Evolutionary conservation across 257 asterid species (phyloP).

Genomic region (Anisodus tanguticus): DNA sequence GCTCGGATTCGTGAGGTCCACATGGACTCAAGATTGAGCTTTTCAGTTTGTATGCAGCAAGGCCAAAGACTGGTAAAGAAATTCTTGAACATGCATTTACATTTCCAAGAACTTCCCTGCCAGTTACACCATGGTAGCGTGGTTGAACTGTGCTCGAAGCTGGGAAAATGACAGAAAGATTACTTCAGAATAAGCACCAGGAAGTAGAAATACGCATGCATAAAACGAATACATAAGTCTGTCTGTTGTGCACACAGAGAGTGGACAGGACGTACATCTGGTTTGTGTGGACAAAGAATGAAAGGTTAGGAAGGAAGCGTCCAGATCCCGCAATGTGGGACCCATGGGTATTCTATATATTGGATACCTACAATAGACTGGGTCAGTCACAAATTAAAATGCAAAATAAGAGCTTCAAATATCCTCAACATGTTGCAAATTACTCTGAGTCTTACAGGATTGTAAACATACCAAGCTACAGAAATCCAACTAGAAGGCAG

Average conservation of each 20-base stretch:
- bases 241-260: constrained; percentile 12
- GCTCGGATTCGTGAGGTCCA: constrained; percentile 66
- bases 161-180: constrained; percentile 39
- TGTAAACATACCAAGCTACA: constrained; percentile 75
- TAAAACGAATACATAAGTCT: neutral
- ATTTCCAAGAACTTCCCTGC: constrained; percentile 39
- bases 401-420: constrained; percentile 25
- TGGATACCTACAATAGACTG: constrained; percentile 60
- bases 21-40: constrained; percentile 63
- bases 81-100: constrained; percentile 52
- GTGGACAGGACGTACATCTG: constrained; percentile 48
- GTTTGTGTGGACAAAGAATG: constrained; percentile 64
- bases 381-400: constrained; percentile 29
- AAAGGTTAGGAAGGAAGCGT: constrained; percentile 46
- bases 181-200: constrained; percentile 13
- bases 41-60: constrained; percentile 75
- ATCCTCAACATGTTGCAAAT: constrained; percentile 20
- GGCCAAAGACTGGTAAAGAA: constrained; percentile 75
- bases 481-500: constrained; percentile 87
- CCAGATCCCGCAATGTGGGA: constrained; percentile 43
- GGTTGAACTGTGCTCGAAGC: constrained; percentile 49
- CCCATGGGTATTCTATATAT: constrained; percentile 54
- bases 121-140: constrained; percentile 47
- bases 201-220: constrained; percentile 13
- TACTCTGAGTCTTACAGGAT: neutral